Evolutionary conservation across 441 rosid genomes (phyloP).

Genomic region (Populus tomentosa): DNA sequence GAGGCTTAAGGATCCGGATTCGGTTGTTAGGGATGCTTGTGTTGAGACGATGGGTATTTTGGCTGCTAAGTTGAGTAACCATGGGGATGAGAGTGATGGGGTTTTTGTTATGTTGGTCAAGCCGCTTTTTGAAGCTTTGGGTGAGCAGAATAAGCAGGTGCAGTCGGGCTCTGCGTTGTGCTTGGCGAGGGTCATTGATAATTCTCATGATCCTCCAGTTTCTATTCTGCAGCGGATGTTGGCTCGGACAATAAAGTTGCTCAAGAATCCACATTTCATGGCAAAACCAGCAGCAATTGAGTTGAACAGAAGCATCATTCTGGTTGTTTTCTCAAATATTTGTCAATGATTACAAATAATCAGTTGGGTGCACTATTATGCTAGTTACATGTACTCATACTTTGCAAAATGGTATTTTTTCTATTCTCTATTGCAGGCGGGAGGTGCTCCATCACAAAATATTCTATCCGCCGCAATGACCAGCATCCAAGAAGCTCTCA

Average conservation of each 20-base stretch:
- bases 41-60: conserved; percentile 68
- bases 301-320: conserved; percentile 68
- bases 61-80: conserved; percentile 47
- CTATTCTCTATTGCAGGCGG: conserved; percentile 54
- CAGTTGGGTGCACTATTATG: not conserved
- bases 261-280: conserved; percentile 75
- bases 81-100: conserved; percentile 39
- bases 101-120: conserved; percentile 59
- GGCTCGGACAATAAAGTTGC: conserved; percentile 63
- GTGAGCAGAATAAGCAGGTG: conserved; percentile 83
- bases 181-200: conserved; percentile 73
- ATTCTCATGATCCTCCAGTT: conserved; percentile 52
- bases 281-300: conserved; percentile 83
- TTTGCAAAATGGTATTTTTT: not conserved
- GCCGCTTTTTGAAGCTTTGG: conserved; percentile 88
- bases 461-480: conserved; percentile 59
- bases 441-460: conserved; percentile 66
- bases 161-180: conserved; percentile 87
- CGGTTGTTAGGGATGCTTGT: conserved; percentile 89
- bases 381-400: not conserved
- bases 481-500: conserved; percentile 74
- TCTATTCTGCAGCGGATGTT: conserved; percentile 73
- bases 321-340: conserved; percentile 33
- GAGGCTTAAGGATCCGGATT: conserved; percentile 83
- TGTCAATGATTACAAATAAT: not conserved